Evolutionary conservation across 805 yeast species (phyloP), one percentile per base, ranked within the genome.

Genomic region (Pichia cabralensis): DNA sequence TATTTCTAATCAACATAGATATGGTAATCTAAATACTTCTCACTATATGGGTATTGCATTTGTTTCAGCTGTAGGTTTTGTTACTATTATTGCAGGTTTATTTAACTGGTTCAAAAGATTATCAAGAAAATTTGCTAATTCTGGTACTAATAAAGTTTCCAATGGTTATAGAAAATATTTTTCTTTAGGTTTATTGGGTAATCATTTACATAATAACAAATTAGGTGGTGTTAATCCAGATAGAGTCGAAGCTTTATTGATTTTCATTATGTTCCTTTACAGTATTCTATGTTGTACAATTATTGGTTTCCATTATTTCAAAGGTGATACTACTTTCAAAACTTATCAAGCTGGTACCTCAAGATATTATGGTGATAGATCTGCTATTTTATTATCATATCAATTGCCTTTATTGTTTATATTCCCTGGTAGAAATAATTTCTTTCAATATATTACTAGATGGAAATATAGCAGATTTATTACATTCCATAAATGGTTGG

Each of bases 341-440:
- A 46, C 29, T 4, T 31, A 32, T 8, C 23, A 40, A 30, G 35
- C 45, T 15, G 62, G 48, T 35, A 32, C 41, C n/a, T 37, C 55
- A 7, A 50, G 62, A 45, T 65, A 62, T 34, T 40, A 54, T 31
- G 74, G 69, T 24, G 73, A 73, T 44, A 60, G 83, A 46, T 46
- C 75, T 2, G 80, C 75, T 3, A 63, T 75, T 19, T 48, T 73
- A 29, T 52, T 64, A 3, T 61, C 65, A n/a, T 53, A 66, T 56
- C 54, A 60, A 39, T 28, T 66, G 24, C 83, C 84, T 3, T 51
- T 74, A 29, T 42, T 75, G 29, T 58, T 73, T 22, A 52, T 75
- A 32, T 74, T 76, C 48, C 76, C 81, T 2, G 74, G 80, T 27
- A 58, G 83, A 45, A 77, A 77, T 53, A 77, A 76, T 47, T 51